Evolutionary conservation across 495 filamentous ascomycete genomes (phyloP), one percentile per base, ranked within the genome.

Genomic region (Hypoxylon trugodes): DNA sequence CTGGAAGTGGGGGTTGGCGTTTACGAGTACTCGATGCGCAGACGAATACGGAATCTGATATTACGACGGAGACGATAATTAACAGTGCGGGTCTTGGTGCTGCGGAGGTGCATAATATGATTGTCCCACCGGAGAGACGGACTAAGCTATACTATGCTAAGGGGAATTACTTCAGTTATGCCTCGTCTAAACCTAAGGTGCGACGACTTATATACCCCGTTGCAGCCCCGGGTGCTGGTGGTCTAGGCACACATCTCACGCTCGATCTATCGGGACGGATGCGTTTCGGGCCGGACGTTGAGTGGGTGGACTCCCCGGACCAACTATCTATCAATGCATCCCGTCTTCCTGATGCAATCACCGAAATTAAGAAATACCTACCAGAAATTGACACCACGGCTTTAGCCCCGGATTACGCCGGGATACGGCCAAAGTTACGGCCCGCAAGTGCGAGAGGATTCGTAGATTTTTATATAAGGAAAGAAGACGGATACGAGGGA

Each of bases 201-300:
- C 77, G 72, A 6, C 94, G 89, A 0, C 84, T 98, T 2, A 76
- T 98, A 16, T 98, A 98, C 70, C 95, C 95, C 1, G 91, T 88
- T 0, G 91, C 93, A 0, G 73, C 89, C 6, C 89, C 90, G 0
- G 92, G 93, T 9, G 83, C 87, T 33, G 93, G 84, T 38, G 95
- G 95, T 0, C 81, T 98, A 6, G 95, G 95, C 36, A 97, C 95
- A 1, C 95, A 98, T 76, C 77, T 98, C 4, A 98, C 95, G 0
- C 82, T 98, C 15, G 95, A 98, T 70, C 81, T 98, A 78, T 85
- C 82, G 0, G 94, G 93, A 0, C 84, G 90, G 1, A 83, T 98
- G 22, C 89, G 93, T 30, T 98, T 98, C 71, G 95, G 95, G 0
- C 95, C 95, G 0, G 95, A 98, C 68, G 91, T 97, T 9, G 93